Evolutionary conservation across 768 basidiomycete species (phyloP), one percentile per base, ranked within the genome.

Genomic region (Suillus bovinus): DNA sequence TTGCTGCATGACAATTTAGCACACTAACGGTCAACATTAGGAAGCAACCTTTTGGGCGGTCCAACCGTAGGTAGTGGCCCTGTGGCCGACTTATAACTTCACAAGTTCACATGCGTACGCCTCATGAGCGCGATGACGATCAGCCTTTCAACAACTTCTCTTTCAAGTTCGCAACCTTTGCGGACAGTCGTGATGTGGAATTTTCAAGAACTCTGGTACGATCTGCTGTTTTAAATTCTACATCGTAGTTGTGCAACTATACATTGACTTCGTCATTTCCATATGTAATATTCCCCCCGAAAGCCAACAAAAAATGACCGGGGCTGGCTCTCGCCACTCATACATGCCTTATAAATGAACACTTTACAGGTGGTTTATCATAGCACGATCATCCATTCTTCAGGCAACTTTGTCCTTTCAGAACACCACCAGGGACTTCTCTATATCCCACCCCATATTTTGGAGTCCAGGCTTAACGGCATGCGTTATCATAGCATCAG

Each of bases 401-500:
- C 14, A 55, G 24, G 11, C 10, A 29, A 56, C 11, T 13, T 6
- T 27, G 3, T 17, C 16, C 36, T 20, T 61, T 76, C 67, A 78
- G 62, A 78, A 81, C 31, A 76, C 66, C 5, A 79, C 74, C n/a
- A 79, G 50, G 27, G 64, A 65, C 38, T 61, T 67, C 33, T 70
- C 70, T 7, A 78, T 60, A 61, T 80, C 73, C 77, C 78, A 80
- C 0, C 79, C 79, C 0, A 70, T 60, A 24, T 66, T 66, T 16
- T 60, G n/a, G 22, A 80, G 57, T 2, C 72, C 79, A 0, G 73
- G 71, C 61, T 71, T 72, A 14, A 79, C 66, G 1, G 70, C 65
- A 5, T 66, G 36, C 0, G 73, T 67, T 61, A 81, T 73, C 76
- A 82, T 75, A 7, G 71, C 69, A 9, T 76, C 75, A 0, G 86